These are phyloP conservation scores for Xanthoconium purpureum DNA, from an alignment of 768 basidiomycete species.

Conservation along the genomic window DNA sequence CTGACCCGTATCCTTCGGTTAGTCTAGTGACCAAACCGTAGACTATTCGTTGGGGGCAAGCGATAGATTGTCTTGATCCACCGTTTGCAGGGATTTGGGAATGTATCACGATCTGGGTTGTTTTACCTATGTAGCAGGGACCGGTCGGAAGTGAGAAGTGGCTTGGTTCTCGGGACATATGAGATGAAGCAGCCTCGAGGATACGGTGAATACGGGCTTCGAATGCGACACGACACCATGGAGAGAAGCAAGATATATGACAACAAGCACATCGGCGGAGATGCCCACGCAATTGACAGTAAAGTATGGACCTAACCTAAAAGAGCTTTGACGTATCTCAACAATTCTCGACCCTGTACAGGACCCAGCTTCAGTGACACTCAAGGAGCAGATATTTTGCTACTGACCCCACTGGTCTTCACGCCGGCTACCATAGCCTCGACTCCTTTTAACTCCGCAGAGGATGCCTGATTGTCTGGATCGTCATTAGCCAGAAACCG, in stretches of 20 bases:
- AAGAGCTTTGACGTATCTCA: constrained; percentile 69
- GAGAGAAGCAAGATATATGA: background rate
- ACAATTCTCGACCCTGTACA: constrained; percentile 60
- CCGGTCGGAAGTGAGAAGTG: background rate
- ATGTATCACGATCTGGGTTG: background rate
- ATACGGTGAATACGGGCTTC: background rate
- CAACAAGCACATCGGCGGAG: background rate
- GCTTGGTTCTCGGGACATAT: background rate
- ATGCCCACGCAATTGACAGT: background rate
- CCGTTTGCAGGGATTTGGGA: background rate
- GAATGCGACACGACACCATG: background rate
- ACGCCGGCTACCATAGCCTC: constrained; percentile 77
- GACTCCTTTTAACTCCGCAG: constrained; percentile 44
- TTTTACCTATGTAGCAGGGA: no score
- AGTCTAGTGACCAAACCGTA: background rate
- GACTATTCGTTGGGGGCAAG: no score
- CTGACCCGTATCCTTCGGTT: background rate
- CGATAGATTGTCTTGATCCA: background rate
- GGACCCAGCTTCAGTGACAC: constrained; percentile 4
- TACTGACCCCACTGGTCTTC: constrained; percentile 68
- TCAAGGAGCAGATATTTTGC: constrained; percentile 3
- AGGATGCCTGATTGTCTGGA: constrained; percentile 33
- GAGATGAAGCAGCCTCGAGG: background rate
- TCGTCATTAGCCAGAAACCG: constrained; percentile 26
- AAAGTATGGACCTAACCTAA: constrained; percentile 43